Conservation (phyloP, 768 basidiomycete genomes). For the Russula olivacea region DNA sequence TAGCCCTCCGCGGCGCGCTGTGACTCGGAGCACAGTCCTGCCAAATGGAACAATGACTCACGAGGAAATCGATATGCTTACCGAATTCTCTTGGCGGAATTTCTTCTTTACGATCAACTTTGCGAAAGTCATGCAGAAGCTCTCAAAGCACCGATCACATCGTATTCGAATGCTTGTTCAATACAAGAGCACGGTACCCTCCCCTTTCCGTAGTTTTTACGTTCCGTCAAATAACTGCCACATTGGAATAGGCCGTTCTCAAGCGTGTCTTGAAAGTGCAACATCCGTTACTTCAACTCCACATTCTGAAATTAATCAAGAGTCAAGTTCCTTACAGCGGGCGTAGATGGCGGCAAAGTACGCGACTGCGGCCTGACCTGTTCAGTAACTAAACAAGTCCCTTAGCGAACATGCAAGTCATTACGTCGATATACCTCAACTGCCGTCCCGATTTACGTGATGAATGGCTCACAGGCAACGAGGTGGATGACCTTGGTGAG, state of each 20-base stretch:
- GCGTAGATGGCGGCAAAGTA: conserved; percentile 96
- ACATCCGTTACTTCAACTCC: conserved; percentile 90
- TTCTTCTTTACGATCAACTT: conserved; percentile 98
- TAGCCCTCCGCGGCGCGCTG: conserved; percentile 52
- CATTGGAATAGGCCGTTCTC: conserved; percentile 66
- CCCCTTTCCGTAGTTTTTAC: neutral
- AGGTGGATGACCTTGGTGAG: conserved; percentile 88
- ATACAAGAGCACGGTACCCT: conserved; percentile 91
- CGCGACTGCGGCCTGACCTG: conserved; percentile 26
- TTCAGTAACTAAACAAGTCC: conserved; percentile 2
- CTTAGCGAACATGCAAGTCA: conserved; percentile 98
- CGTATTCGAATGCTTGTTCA: conserved; percentile 94
- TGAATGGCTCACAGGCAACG: conserved; percentile 93
- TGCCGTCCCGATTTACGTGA: conserved; percentile 95
- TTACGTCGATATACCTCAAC: conserved; percentile 96
- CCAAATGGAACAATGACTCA: conserved; percentile 72
- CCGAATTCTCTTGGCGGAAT: conserved; percentile 95
- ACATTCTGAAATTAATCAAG: conserved; percentile 95
- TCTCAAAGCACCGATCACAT: conserved; percentile 92
- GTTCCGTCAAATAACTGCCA: neutral
- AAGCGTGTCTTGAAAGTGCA: conserved; percentile 92
- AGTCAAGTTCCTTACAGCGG: conserved; percentile 98
- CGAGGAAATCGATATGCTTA: conserved; percentile 87
- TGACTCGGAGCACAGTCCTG: conserved; percentile 49
- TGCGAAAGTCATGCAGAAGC: conserved; percentile 94